Evolutionary conservation across 169 alveolate genomes (phyloP), one percentile per base, ranked within the genome.

Genomic region (Toxoplasma gondii): DNA sequence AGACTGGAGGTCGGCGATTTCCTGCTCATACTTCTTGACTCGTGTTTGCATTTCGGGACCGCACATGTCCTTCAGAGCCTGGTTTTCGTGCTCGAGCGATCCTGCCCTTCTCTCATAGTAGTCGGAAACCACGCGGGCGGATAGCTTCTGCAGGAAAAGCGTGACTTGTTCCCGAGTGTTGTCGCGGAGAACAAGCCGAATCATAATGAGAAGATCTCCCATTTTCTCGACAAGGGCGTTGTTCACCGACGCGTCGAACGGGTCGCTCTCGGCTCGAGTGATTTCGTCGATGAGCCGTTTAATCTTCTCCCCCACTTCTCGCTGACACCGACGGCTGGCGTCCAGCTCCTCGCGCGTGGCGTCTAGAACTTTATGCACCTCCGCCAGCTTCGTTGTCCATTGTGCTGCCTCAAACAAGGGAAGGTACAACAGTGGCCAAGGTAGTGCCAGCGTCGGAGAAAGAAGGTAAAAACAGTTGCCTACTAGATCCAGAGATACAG

Each of bases 11-110:
- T 82, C 90, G 58, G 90, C 54, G 36, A 82, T 82, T n/a, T 82
- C 90, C 36, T 82, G 16, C 67, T 82, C 90, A 70, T 82, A 82
- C 41, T 45, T 43, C 24, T 24, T 70, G 22, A 82, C 12, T 16
- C 58, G 90, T 70, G 49, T 16, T 22, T 82, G 90, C 70, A 29
- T 29, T 29, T 43, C 90, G 10, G 90, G 54, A 2, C 90, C 90
- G 90, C 90, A 82, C 39, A 36, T 67, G 69, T 82, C 90, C 67
- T 82, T 82, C 90, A 82, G 90, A 17, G 31, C 90, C 67, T 19
- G 58, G 90, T 82, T 82, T 41, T 82, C 90, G 54, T 43, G 54
- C 69, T 82, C 90, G 41, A 82, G 90, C 19, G 90, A 19, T 22
- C 69, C 90, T 45, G 41, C 67, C 22, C 67, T 17, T 49, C 41